Percentiles rank a stretch among this genome's conserved stretches.
These are phyloP conservation scores for Hevea brasiliensis DNA, from an alignment of 345 rosid genomes.

Conservation along the genomic window DNA sequence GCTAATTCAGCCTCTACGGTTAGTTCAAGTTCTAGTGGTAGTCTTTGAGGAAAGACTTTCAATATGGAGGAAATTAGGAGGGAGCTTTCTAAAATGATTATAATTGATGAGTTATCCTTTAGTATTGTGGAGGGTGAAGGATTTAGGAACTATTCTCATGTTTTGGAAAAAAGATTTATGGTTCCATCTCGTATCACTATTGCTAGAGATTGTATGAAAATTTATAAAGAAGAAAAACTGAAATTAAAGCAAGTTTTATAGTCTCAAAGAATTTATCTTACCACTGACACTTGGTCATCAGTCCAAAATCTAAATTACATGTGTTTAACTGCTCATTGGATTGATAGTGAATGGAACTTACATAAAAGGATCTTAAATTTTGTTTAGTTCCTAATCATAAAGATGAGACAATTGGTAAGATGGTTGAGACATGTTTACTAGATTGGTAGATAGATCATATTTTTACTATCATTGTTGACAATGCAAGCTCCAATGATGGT, in stretches of 20 bases:
- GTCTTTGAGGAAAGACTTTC: too few relatives aligned
- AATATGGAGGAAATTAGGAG: too few relatives aligned
- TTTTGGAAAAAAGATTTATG: not conserved
- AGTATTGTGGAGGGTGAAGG: not conserved
- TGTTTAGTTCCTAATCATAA: not conserved
- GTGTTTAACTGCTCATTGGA: not conserved
- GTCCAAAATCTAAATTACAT: not conserved
- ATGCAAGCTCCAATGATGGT: not conserved
- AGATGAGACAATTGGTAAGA: too few relatives aligned
- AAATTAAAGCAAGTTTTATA: not conserved
- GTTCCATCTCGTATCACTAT: not conserved
- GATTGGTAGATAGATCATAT: slow-evolving; percentile 7
- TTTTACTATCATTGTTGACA: not conserved
- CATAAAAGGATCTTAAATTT: slow-evolving; percentile 15
- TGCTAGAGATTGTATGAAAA: not conserved
- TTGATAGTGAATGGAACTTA: slow-evolving; percentile 10
- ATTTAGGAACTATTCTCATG: too few relatives aligned
- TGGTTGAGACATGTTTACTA: not conserved
- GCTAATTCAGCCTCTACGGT: too few relatives aligned
- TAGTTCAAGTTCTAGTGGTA: too few relatives aligned
- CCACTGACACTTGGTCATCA: not conserved
- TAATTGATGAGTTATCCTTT: too few relatives aligned
- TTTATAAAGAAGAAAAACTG: not conserved
- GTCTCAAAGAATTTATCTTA: not conserved
- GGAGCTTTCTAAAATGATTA: too few relatives aligned